phyloP scores from a whole-genome alignment of 257 asterid genomes.

The Nicotiana tomentosiformis region DNA sequence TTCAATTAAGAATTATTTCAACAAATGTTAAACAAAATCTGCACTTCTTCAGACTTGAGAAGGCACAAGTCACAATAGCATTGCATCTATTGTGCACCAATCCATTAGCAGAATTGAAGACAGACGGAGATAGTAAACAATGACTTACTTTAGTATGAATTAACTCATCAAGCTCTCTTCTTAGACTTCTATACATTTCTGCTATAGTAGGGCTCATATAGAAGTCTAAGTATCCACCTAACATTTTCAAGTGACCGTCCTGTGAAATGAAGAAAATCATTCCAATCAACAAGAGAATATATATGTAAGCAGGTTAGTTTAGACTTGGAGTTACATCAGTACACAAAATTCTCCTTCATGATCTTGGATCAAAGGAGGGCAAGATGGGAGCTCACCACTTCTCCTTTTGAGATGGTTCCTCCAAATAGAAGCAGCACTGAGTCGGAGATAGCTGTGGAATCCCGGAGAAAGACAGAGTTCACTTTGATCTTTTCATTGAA shows the following conservation, averaged over 20 bases:
- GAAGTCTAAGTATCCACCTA: slow-evolving; percentile 88
- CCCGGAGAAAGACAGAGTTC: slow-evolving; percentile 84
- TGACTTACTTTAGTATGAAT: slow-evolving; percentile 69
- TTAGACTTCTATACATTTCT: slow-evolving; percentile 60
- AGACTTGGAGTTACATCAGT: background rate
- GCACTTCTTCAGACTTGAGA: background rate
- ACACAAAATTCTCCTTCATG: background rate
- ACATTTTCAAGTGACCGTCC: slow-evolving; percentile 89
- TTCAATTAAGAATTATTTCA: background rate
- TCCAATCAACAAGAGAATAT: background rate
- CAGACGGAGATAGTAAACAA: background rate
- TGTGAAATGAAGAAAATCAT: slow-evolving; percentile 26
- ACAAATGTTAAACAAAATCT: background rate
- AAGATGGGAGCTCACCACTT: slow-evolving; percentile 34
- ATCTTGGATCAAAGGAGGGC: background rate
- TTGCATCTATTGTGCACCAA: background rate
- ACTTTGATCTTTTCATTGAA: slow-evolving; percentile 92
- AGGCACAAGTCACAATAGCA: background rate
- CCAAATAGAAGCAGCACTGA: slow-evolving; percentile 88
- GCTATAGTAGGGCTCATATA: slow-evolving; percentile 67
- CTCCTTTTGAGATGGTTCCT: slow-evolving; percentile 67
- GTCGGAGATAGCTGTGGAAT: slow-evolving; percentile 87
- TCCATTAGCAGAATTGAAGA: background rate
- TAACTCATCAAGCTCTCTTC: slow-evolving; percentile 69
- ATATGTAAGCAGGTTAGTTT: background rate